Percentiles rank a stretch among this genome's conserved stretches.
phyloP scores from a whole-genome alignment of 805 yeast species.

The Wickerhamiella cacticola region DNA sequence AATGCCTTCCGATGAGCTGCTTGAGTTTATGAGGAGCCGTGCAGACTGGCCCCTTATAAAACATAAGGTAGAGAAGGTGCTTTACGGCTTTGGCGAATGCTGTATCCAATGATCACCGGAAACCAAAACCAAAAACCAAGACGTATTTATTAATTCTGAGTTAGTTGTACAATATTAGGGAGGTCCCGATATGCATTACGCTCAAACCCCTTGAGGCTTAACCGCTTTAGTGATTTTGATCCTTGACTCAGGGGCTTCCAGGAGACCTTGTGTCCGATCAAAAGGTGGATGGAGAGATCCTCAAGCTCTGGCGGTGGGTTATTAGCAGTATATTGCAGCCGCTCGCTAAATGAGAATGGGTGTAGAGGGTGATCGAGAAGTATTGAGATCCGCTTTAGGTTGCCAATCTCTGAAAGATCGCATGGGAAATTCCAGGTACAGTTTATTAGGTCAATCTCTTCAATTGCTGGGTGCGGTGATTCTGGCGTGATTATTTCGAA shows the following conservation, averaged over 20 bases:
- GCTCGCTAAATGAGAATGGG: slow-evolving; percentile 15
- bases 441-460: slow-evolving; percentile 7
- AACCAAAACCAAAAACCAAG: background rate
- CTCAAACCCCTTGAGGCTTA: slow-evolving; percentile 13
- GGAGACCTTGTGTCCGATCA: slow-evolving; percentile 6
- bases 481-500: slow-evolving; percentile 14
- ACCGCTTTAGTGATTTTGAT: background rate
- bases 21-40: slow-evolving; percentile 77
- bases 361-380: background rate
- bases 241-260: slow-evolving; percentile 16
- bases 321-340: slow-evolving; percentile 12
- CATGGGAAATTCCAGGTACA: slow-evolving; percentile 17
- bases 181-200: background rate
- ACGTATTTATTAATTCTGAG: slow-evolving; percentile 3
- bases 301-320: slow-evolving; percentile 11
- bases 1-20: slow-evolving; percentile 85
- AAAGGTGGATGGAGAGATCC: slow-evolving; percentile 8
- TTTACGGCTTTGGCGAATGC: slow-evolving; percentile 70
- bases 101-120: slow-evolving; percentile 11
- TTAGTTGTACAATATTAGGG: slow-evolving; percentile 1
- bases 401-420: slow-evolving; percentile 9
- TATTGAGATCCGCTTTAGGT: slow-evolving; percentile 6
- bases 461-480: slow-evolving; percentile 6
- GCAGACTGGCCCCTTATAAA: slow-evolving; percentile 74
- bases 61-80: slow-evolving; percentile 78